A percentile compares a stretch with the other conserved stretches of the same genome.
phyloP scores from a whole-genome alignment of 2,329 filamentous ascomycete genomes.

The Purpureocillium lavendulum region DNA sequence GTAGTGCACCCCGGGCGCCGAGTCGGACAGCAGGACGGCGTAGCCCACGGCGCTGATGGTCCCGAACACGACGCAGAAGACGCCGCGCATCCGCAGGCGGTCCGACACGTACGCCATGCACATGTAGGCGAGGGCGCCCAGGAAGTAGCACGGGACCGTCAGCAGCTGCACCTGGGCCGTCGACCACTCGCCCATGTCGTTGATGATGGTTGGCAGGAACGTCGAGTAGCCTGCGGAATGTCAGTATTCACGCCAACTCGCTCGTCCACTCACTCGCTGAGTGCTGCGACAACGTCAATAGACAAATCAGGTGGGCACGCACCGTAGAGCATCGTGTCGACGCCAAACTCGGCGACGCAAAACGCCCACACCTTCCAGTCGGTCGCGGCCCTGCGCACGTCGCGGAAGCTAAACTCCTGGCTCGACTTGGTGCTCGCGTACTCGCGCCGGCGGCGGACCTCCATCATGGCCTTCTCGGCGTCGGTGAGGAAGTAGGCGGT shows the following conservation, averaged over 20 bases:
- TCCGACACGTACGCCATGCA: constrained; percentile 59
- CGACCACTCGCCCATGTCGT: constrained; percentile 55
- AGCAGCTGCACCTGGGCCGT: constrained; percentile 62
- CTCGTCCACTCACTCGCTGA: no score
- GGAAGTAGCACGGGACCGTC: constrained; percentile 69
- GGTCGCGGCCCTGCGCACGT: constrained; percentile 57
- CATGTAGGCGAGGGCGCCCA: constrained; percentile 65
- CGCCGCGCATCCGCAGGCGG: constrained; percentile 52
- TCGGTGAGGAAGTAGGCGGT: constrained; percentile 52
- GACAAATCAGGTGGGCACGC: constrained; percentile 9
- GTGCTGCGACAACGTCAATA: no score
- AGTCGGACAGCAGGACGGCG: constrained; percentile 54
- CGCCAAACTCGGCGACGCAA: constrained; percentile 60
- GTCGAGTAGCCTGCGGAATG: constrained; percentile 54
- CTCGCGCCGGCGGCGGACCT: constrained; percentile 23
- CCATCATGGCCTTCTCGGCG: constrained; percentile 59
- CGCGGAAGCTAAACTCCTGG: constrained; percentile 41
- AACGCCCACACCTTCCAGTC: constrained; percentile 75
- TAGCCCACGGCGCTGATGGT: constrained; percentile 60
- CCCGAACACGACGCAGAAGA: constrained; percentile 57
- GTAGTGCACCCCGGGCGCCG: constrained; percentile 56
- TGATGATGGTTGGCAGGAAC: constrained; percentile 72
- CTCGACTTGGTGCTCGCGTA: constrained; percentile 40
- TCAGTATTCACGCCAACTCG: constrained; percentile 1
- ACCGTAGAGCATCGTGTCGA: constrained; percentile 68